Base-by-base conservation (phyloP, 495 filamentous ascomycete species). In the Usnea hakonensis region DNA sequence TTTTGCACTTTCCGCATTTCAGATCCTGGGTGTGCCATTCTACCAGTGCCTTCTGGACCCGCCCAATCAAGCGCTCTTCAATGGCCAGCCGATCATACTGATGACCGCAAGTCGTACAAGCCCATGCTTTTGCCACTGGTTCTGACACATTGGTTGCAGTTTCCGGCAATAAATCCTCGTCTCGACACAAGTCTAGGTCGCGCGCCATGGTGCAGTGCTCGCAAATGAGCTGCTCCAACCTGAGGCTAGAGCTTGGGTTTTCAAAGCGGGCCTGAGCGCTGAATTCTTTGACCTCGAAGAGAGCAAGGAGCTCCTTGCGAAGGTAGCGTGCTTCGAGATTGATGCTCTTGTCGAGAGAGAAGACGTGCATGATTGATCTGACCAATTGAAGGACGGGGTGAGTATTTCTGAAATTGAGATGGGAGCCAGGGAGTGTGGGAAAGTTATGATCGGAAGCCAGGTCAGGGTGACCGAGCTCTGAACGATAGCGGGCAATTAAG, bases 251-350 rank as follows among this genome's bases (percentile, higher is more conserved):
- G 64, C 86, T 89, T 0, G 94, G 94, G 70, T 98, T 97, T 62
- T 82, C 80, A 75, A 96, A 98, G 10, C 83, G 80, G 44, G 87
- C 94, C 55, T 94, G 90, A 65, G 85, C 82, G 77, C 85, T 88
- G 75, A 98, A 98, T 73, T 98, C 94, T 64, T 90, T 88, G 61
- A 98, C 83, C 48, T 97, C 93, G 71, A 97, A 96, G 55, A 97
- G 78, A 5, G 85, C 81, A 13, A 98, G 87, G 4, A 97, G 78
- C 50, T 97, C 92, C 67, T 93, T 93, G 30, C 94, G 85, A 3
- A 98, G 78, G 28, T 95, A 74, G 35, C 95, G 86, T 5, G 87
- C 89, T 71, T 97, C 93, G 60, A 95, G 81, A 3, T 84, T 87
- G 68, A 91, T 87, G 61, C 91, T 88, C 71, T 90, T 93, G 73